phyloP scores from a whole-genome alignment of 352 stramenopile species.

The Phytophthora megakarya region DNA sequence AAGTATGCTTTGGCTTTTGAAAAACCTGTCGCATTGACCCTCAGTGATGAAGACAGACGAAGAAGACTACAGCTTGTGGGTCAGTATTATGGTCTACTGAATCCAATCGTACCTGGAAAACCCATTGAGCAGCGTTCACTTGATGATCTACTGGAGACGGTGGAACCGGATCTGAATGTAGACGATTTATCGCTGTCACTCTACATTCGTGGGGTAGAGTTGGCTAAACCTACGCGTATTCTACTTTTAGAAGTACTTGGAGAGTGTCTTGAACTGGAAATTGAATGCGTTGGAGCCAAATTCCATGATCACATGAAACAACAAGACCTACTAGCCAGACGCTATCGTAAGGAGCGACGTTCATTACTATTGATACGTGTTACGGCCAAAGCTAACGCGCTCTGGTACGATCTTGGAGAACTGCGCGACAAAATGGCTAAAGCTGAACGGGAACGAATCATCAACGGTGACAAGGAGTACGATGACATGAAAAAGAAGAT shows the following conservation, averaged over 20 bases:
- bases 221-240: slow-evolving; percentile 62
- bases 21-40: slow-evolving; percentile 40
- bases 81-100: slow-evolving; percentile 61
- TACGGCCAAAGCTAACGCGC: slow-evolving; percentile 36
- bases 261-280: slow-evolving; percentile 61
- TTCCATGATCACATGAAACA: slow-evolving; percentile 77
- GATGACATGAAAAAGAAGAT: slow-evolving; percentile 69
- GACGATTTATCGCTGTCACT: slow-evolving; percentile 69
- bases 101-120: slow-evolving; percentile 8
- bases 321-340: slow-evolving; percentile 58
- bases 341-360: slow-evolving; percentile 55
- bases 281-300: slow-evolving; percentile 64
- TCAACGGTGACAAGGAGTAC: slow-evolving; percentile 51
- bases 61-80: slow-evolving; percentile 49
- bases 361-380: slow-evolving; percentile 45
- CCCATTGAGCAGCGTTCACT: slow-evolving; percentile 23
- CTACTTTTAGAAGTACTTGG: slow-evolving; percentile 62
- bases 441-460: slow-evolving; percentile 44
- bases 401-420: slow-evolving; percentile 57
- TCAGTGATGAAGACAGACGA: slow-evolving; percentile 53
- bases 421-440: slow-evolving; percentile 52
- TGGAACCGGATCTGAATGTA: slow-evolving; percentile 70
- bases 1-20: slow-evolving; percentile 62
- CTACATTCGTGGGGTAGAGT: slow-evolving; percentile 62
- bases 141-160: slow-evolving; percentile 53